phyloP scores from a whole-genome alignment of 2,329 filamentous ascomycete genomes.

The Pseudophaeomoniella oleicola region DNA sequence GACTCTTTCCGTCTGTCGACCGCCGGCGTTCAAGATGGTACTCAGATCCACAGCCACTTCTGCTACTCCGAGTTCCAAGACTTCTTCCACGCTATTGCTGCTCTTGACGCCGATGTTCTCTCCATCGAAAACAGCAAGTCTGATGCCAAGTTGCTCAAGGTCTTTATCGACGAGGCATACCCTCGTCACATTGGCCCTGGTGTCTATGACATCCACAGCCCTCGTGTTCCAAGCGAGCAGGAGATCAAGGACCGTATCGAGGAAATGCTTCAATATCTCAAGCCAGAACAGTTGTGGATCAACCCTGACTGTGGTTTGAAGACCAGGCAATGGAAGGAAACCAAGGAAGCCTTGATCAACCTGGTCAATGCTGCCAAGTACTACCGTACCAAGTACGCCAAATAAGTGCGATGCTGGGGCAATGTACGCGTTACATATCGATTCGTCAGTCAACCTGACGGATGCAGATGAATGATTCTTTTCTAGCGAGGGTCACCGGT shows the following conservation, averaged over 20 bases:
- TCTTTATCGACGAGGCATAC: slow-evolving; percentile 95
- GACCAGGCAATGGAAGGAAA: slow-evolving; percentile 97
- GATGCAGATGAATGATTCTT: neutral
- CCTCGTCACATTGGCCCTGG: slow-evolving; percentile 96
- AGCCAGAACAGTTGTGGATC: slow-evolving; percentile 98
- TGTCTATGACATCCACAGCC: slow-evolving; percentile 99
- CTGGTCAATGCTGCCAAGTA: slow-evolving; percentile 97
- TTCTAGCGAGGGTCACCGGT: too few relatives aligned
- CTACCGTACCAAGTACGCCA: slow-evolving; percentile 80
- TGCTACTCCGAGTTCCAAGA: slow-evolving; percentile 99
- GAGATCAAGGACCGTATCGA: slow-evolving; percentile 96
- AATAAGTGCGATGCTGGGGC: slow-evolving; percentile 22
- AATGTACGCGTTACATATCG: neutral
- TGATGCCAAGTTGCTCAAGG: slow-evolving; percentile 95
- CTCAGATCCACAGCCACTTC: slow-evolving; percentile 99
- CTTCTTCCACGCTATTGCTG: slow-evolving; percentile 99
- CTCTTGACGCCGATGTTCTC: slow-evolving; percentile 93
- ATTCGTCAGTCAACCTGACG: neutral
- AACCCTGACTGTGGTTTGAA: slow-evolving; percentile 99
- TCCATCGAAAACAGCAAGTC: slow-evolving; percentile 99
- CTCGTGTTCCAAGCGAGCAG: slow-evolving; percentile 89
- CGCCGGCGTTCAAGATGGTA: slow-evolving; percentile 82
- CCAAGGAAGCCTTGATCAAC: slow-evolving; percentile 88
- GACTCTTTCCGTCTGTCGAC: slow-evolving; percentile 95
- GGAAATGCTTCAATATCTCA: slow-evolving; percentile 96